Percentiles rank a stretch among this genome's conserved stretches.
These are phyloP conservation scores for Aspergillus spinulosporus DNA, from an alignment of 2,329 filamentous ascomycete species.

Conservation along the genomic window DNA sequence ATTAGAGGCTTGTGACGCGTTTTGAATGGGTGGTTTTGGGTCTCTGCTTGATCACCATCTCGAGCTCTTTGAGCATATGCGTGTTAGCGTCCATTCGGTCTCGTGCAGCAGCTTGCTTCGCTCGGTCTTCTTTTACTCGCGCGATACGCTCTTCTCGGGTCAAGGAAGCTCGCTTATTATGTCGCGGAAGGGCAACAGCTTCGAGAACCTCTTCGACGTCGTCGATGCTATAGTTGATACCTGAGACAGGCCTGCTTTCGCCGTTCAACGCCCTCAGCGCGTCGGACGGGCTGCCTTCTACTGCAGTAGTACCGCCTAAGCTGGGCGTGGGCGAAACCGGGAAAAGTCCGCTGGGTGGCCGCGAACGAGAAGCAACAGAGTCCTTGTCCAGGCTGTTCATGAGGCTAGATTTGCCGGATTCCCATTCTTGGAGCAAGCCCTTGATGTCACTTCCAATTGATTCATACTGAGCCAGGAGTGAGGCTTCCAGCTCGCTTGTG, in stretches of 20 bases:
- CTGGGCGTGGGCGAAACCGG: constrained; percentile 50
- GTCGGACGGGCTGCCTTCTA: constrained; percentile 62
- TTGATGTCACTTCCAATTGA: constrained; percentile 87
- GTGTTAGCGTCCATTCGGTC: constrained; percentile 79
- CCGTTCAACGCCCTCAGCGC: constrained; percentile 79
- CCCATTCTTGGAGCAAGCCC: constrained; percentile 79
- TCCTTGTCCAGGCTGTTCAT: constrained; percentile 79
- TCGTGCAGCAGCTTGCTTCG: constrained; percentile 67
- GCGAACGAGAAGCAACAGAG: constrained; percentile 62
- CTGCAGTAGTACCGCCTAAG: constrained; percentile 47
- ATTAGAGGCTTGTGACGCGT: constrained; percentile 47
- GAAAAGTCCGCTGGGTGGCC: constrained; percentile 49
- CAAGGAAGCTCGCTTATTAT: constrained; percentile 64
- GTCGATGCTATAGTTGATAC: constrained; percentile 30
- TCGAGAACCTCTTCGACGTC: constrained; percentile 82
- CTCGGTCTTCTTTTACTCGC: constrained; percentile 85
- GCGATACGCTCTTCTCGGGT: constrained; percentile 83
- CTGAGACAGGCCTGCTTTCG: constrained; percentile 48
- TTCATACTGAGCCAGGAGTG: constrained; percentile 86
- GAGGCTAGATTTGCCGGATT: constrained; percentile 79
- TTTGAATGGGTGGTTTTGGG: constrained; percentile 42
- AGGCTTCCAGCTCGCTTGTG: constrained; percentile 70
- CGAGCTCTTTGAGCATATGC: constrained; percentile 88
- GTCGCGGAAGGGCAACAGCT: constrained; percentile 72
- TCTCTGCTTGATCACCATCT: constrained; percentile 75